Conservation (phyloP, 2,329 filamentous ascomycete species). For the Monosporascus sp. region DNA sequence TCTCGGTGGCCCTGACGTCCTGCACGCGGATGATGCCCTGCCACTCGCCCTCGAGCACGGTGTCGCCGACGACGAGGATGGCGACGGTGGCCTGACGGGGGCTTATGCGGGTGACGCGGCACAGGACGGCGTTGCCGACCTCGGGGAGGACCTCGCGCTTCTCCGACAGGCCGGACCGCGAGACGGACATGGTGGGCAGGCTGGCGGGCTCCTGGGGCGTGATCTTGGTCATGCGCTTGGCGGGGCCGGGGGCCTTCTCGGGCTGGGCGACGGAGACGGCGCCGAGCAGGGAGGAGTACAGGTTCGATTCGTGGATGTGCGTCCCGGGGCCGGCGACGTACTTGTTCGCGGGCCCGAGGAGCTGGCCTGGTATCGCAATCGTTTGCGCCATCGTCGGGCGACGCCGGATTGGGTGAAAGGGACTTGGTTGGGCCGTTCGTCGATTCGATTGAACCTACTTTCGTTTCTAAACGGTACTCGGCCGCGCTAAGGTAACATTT, state of each 20-base stretch:
- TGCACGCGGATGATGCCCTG: conserved; percentile 81
- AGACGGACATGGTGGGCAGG: conserved; percentile 52
- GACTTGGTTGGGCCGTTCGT: no score
- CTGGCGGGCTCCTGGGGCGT: conserved; percentile 23
- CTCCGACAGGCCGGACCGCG: conserved; percentile 34
- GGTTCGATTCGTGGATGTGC: conserved; percentile 68
- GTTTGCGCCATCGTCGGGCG: conserved; percentile 23
- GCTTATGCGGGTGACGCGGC: conserved; percentile 78
- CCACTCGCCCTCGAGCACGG: conserved; percentile 72
- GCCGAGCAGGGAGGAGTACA: conserved; percentile 81
- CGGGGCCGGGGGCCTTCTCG: conserved; percentile 42
- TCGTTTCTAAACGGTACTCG: no score
- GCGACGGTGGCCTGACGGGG: conserved; percentile 79
- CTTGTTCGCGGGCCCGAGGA: conserved; percentile 62
- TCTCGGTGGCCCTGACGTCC: conserved; percentile 91
- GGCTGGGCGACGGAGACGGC: conserved; percentile 53
- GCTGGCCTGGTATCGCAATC: conserved; percentile 75
- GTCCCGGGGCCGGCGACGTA: conserved; percentile 77
- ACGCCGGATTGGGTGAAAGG: not conserved
- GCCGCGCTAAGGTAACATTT: no score
- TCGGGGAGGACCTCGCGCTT: conserved; percentile 73
- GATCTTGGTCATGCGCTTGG: conserved; percentile 56
- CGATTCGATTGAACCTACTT: no score
- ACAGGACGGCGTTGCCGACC: conserved; percentile 75
- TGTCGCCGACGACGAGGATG: conserved; percentile 75